Conservation (phyloP, 352 stramenopile genomes). For the Labyrinthula sp. region DNA sequence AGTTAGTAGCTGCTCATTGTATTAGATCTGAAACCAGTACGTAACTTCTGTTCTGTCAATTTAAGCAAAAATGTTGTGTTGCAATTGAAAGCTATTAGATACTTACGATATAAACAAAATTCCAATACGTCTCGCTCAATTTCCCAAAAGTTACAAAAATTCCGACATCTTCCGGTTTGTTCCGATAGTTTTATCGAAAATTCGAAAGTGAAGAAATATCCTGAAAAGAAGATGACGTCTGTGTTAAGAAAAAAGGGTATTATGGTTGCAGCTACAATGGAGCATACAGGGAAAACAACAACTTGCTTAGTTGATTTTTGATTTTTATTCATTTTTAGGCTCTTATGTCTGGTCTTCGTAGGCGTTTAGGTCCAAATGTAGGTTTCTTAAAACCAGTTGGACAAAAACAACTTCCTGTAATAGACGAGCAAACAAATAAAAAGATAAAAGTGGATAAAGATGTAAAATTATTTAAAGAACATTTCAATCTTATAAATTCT, state of each 20-base stretch:
- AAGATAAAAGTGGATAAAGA: conserved; percentile 25
- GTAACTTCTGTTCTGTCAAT: no score
- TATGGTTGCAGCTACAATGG: conserved; percentile 18
- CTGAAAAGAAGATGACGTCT: neutral
- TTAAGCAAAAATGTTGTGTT: no score
- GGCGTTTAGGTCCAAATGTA: neutral
- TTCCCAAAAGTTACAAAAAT: no score
- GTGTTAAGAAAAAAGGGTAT: neutral
- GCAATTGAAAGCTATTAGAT: no score
- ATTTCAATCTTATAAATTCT: conserved; percentile 5
- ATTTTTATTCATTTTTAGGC: conserved; percentile 7
- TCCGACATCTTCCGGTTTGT: no score
- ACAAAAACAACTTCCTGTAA: conserved; percentile 18
- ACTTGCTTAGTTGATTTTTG: conserved; percentile 12
- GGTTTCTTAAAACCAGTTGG: conserved; percentile 27
- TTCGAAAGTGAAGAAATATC: no score
- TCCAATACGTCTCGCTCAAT: no score
- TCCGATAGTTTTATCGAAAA: no score
- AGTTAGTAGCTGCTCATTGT: no score
- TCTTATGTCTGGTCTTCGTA: no score
- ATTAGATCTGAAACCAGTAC: no score
- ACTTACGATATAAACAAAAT: no score
- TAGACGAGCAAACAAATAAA: neutral
- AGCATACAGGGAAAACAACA: conserved; percentile 25
- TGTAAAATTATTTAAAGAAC: conserved; percentile 19